phyloP scores from a whole-genome alignment of 2,329 filamentous ascomycete genomes.

The Leptographium galeiforme region DNA sequence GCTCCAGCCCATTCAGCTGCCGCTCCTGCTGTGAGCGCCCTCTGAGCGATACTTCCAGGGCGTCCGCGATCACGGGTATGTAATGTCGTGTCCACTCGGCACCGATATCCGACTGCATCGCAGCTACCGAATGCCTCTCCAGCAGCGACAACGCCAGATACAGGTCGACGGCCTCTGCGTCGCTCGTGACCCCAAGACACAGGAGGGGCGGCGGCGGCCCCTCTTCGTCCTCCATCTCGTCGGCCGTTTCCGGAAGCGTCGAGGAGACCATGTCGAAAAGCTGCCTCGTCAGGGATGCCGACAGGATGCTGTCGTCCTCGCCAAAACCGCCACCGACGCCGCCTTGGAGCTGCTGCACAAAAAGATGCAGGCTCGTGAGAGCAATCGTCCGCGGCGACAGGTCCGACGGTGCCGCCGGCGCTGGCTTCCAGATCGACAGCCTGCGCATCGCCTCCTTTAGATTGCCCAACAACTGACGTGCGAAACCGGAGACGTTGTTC shows the following conservation, averaged over 20 bases:
- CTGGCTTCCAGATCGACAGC: conserved; percentile 46
- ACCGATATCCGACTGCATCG: conserved; percentile 29
- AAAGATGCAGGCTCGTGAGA: conserved; percentile 47
- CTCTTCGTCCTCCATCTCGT: conserved; percentile 19
- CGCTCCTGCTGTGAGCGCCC: conserved; percentile 17
- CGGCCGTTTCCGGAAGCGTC: conserved; percentile 16
- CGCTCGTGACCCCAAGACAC: conserved; percentile 16
- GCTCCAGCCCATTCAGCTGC: conserved; percentile 23
- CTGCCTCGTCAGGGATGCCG: conserved; percentile 30
- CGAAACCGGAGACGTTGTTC: conserved; percentile 55
- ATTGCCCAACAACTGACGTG: conserved; percentile 39
- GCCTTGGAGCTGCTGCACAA: conserved; percentile 28
- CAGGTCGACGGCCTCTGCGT: conserved; percentile 24
- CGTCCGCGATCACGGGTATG: conserved; percentile 36
- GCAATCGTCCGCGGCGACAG: conserved; percentile 52
- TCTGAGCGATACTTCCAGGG: conserved; percentile 24
- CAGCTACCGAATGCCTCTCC: conserved; percentile 37
- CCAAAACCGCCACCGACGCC: conserved; percentile 12
- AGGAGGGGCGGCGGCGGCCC: conserved; percentile 2
- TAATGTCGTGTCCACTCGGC: conserved; percentile 34
- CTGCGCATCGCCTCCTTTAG: conserved; percentile 40
- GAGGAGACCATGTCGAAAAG: conserved; percentile 32
- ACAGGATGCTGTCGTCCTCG: conserved; percentile 30
- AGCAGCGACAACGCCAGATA: conserved; percentile 33
- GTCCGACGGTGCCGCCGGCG: conserved; percentile 12